Evolutionary conservation across 1,139 yeast genomes (phyloP).

Genomic region (Suhomyces bolitotheri): DNA sequence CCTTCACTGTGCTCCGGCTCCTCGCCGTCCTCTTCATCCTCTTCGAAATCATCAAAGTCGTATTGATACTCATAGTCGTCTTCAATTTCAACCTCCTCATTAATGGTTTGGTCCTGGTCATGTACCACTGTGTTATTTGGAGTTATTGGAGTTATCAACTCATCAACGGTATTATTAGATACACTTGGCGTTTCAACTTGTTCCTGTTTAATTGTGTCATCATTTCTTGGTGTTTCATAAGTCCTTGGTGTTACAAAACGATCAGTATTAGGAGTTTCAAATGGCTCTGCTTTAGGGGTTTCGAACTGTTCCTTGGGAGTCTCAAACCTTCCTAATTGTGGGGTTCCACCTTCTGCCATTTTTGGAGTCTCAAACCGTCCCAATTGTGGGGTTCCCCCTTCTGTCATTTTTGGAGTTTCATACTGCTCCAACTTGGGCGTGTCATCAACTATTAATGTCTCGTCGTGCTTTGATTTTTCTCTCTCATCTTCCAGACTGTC

Average conservation of each 20-base stretch:
- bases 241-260: neutral
- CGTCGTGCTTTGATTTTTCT: slow-evolving; percentile 2
- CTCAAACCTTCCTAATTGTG: slow-evolving; percentile 1
- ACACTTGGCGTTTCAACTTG: no score
- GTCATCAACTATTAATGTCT: neutral
- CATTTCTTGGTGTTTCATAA: slow-evolving; percentile 1
- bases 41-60: slow-evolving; percentile 21
- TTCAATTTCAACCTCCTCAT: slow-evolving; percentile 1
- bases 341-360: slow-evolving; percentile 2
- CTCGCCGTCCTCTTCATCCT: slow-evolving; percentile 18
- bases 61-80: slow-evolving; percentile 20
- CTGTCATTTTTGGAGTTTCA: slow-evolving; percentile 4
- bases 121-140: slow-evolving; percentile 3
- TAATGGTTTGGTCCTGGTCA: slow-evolving; percentile 5
- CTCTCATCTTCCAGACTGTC: slow-evolving; percentile 8
- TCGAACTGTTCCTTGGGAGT: slow-evolving; percentile 1
- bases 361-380: slow-evolving; percentile 5
- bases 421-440: slow-evolving; percentile 5
- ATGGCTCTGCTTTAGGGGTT: neutral
- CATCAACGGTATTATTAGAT: no score
- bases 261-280: neutral
- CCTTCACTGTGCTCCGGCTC: slow-evolving; percentile 13
- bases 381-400: slow-evolving; percentile 1
- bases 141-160: no score
- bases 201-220: no score